Evolutionary conservation across 176 grass and related monocot genomes (phyloP).

Genomic region (Guadua angustifolia): DNA sequence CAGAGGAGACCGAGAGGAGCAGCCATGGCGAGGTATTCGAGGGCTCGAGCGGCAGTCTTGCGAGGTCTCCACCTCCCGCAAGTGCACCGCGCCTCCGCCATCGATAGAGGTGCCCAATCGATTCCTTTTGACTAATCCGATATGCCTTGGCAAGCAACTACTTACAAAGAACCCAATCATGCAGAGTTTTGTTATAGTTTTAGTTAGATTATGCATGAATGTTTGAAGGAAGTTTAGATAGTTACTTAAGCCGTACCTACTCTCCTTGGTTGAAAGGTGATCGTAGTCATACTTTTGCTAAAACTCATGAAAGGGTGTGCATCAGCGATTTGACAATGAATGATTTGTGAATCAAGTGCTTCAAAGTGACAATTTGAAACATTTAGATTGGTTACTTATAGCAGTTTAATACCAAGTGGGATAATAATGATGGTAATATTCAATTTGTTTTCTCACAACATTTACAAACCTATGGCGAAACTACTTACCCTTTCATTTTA

Average conservation of each 20-base stretch:
- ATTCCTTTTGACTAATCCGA: too few species aligned
- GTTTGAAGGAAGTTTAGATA: neutral
- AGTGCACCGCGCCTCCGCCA: too few species aligned
- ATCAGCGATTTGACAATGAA: constrained; percentile 3
- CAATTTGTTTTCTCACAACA: neutral
- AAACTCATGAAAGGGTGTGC: constrained; percentile 31
- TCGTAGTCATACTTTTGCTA: neutral
- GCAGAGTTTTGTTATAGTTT: constrained; percentile 30
- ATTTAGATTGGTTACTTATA: constrained; percentile 23
- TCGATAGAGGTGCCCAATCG: too few species aligned
- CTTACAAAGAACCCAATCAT: constrained; percentile 13
- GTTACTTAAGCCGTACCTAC: neutral
- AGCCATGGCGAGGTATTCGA: too few species aligned
- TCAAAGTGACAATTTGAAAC: constrained; percentile 8
- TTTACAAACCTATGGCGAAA: neutral
- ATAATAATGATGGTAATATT: constrained; percentile 14
- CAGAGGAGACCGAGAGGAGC: too few species aligned
- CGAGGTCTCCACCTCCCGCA: too few species aligned
- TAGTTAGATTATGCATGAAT: constrained; percentile 28
- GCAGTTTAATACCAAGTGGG: neutral
- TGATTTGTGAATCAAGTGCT: constrained; percentile 19
- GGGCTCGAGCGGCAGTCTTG: too few species aligned
- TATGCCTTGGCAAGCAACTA: too few species aligned
- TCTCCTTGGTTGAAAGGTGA: neutral
- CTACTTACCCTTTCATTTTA: constrained; percentile 6